A percentile compares a stretch with the other conserved stretches of the same genome.
These are phyloP conservation scores for Lignosus rhinocerotis DNA, from an alignment of 1,284 basidiomycete species.

Conservation along the genomic window DNA sequence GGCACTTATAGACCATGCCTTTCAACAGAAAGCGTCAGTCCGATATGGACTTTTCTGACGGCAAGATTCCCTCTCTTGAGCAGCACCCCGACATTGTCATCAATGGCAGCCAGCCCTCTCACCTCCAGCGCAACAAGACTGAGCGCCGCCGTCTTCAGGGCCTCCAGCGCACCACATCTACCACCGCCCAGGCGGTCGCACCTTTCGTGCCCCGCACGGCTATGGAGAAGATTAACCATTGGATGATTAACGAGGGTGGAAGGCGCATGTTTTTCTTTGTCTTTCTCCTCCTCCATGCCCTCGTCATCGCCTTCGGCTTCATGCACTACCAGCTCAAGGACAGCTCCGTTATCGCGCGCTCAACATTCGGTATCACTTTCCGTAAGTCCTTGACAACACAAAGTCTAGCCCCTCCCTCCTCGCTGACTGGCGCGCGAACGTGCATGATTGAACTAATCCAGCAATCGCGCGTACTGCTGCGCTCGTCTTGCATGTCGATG, in stretches of 20 bases:
- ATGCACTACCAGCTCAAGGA: conserved; percentile 80
- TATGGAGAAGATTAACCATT: conserved; percentile 56
- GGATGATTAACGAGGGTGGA: conserved; percentile 92
- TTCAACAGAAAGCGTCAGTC: conserved; percentile 50
- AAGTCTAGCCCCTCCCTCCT: background rate
- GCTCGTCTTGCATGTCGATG: conserved; percentile 83
- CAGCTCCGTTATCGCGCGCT: conserved; percentile 63
- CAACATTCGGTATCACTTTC: conserved; percentile 72
- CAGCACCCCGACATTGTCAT: conserved; percentile 53
- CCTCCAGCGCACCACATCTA: conserved; percentile 60
- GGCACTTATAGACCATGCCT: conserved; percentile 17
- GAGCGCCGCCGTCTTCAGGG: conserved; percentile 79
- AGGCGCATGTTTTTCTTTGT: conserved; percentile 73
- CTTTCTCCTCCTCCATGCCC: conserved; percentile 75
- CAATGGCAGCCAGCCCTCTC: conserved; percentile 36
- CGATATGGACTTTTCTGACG: conserved; percentile 73
- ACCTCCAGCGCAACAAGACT: conserved; percentile 76
- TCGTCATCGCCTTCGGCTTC: conserved; percentile 75
- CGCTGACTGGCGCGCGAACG: background rate
- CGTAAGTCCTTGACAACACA: conserved; percentile 48
- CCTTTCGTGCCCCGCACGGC: conserved; percentile 40
- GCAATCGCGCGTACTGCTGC: conserved; percentile 84
- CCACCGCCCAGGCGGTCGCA: conserved; percentile 32
- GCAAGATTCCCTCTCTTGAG: conserved; percentile 48
- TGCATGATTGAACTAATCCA: conserved; percentile 30